Percentiles rank a stretch among this genome's conserved stretches.
These are phyloP conservation scores for Penicillium aurantiogriseum DNA, from an alignment of 2,329 filamentous ascomycete species.

Conservation along the genomic window DNA sequence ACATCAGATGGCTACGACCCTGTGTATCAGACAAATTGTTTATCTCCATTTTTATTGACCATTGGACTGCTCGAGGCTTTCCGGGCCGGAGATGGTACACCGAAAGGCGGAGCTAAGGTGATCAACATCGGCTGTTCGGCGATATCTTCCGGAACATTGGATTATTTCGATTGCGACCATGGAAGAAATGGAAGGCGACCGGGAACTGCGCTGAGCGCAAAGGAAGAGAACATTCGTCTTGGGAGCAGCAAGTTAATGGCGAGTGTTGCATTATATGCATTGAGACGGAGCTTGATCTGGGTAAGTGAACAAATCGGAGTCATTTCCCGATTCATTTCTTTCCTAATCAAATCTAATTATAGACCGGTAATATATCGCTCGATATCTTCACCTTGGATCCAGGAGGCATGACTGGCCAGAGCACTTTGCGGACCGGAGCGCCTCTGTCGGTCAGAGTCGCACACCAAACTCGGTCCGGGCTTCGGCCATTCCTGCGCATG, in stretches of 20 bases:
- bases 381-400: slow-evolving; percentile 40
- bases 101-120: slow-evolving; percentile 34
- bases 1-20: slow-evolving; percentile 37
- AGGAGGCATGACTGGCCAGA: slow-evolving; percentile 30
- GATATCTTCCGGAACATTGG: slow-evolving; percentile 31
- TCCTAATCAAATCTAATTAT: slow-evolving; percentile 11
- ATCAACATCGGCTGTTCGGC: slow-evolving; percentile 39
- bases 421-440: slow-evolving; percentile 23
- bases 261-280: slow-evolving; percentile 37
- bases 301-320: slow-evolving; percentile 25
- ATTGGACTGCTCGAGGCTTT: slow-evolving; percentile 38
- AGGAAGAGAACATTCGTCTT: slow-evolving; percentile 32
- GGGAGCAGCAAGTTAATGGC: slow-evolving; percentile 39
- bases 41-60: slow-evolving; percentile 39
- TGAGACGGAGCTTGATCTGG: slow-evolving; percentile 36
- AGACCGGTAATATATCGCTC: slow-evolving; percentile 37
- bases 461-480: slow-evolving; percentile 33
- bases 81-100: slow-evolving; percentile 33
- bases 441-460: slow-evolving; percentile 33
- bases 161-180: slow-evolving; percentile 33
- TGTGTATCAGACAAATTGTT: slow-evolving; percentile 39
- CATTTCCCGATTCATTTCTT: not conserved
- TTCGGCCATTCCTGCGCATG: slow-evolving; percentile 34
- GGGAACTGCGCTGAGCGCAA: slow-evolving; percentile 30
- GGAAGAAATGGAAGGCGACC: slow-evolving; percentile 16